Percentiles rank a stretch among this genome's conserved stretches.
Conservation (phyloP, 441 rosid genomes). For the Viola pubescens region DNA sequence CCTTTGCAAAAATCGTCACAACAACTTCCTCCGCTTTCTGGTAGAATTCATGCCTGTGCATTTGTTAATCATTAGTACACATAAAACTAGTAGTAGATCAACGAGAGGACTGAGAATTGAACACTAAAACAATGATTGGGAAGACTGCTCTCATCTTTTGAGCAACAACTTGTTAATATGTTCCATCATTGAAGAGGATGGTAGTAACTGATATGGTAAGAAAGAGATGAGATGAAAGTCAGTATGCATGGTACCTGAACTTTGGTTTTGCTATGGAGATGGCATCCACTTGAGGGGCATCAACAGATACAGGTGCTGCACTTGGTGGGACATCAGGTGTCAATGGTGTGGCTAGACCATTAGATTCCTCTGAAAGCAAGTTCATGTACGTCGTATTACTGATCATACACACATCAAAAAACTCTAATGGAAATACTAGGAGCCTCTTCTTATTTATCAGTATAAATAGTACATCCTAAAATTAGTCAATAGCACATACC, state of each 20-base stretch:
- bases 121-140: too few species aligned
- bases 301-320: constrained; percentile 8
- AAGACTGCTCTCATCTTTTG: too few species aligned
- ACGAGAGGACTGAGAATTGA: too few species aligned
- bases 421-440: too few species aligned
- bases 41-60: constrained; percentile 56
- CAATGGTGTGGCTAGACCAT: constrained; percentile 5
- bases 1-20: constrained; percentile 63
- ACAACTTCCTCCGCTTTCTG: constrained; percentile 68
- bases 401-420: too few species aligned
- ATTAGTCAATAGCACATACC: constrained; percentile 27
- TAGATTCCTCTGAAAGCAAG: constrained; percentile 15
- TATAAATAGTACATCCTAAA: neutral
- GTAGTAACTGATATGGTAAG: too few species aligned
- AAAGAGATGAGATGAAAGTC: too few species aligned
- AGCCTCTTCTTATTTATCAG: too few species aligned
- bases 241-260: constrained; percentile 12
- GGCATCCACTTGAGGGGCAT: neutral
- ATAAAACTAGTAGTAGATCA: neutral
- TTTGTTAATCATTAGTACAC: neutral
- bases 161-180: too few species aligned
- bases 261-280: constrained; percentile 16
- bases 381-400: neutral
- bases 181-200: too few species aligned
- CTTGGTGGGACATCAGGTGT: neutral